phyloP scores from a whole-genome alignment of 2,329 filamentous ascomycete species.

The Pleurostoma richardsiae region DNA sequence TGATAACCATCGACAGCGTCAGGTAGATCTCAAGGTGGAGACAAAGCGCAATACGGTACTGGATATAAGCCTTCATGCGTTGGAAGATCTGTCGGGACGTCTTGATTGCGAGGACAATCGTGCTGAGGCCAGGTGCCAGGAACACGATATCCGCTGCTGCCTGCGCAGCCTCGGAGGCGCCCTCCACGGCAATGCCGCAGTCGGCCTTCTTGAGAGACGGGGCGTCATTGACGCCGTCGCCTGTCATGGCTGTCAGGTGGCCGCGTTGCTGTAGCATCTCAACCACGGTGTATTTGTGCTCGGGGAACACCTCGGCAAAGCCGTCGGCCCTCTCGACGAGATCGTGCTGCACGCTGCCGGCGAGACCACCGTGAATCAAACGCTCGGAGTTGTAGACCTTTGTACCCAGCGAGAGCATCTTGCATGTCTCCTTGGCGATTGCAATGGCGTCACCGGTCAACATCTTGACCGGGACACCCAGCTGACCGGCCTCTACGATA shows the following conservation, averaged over 20 bases:
- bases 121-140: constrained; percentile 66
- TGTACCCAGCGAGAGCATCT: constrained; percentile 73
- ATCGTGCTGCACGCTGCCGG: constrained; percentile 68
- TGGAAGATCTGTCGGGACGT: constrained; percentile 71
- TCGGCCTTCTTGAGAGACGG: constrained; percentile 70
- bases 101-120: constrained; percentile 70
- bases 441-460: constrained; percentile 75
- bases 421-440: constrained; percentile 77
- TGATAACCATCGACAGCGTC: constrained; percentile 72
- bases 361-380: constrained; percentile 70
- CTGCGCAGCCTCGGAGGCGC: constrained; percentile 67
- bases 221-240: constrained; percentile 70
- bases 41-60: constrained; percentile 72
- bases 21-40: constrained; percentile 73
- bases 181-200: constrained; percentile 69
- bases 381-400: constrained; percentile 78
- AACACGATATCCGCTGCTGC: constrained; percentile 71
- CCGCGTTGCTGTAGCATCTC: constrained; percentile 68
- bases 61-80: constrained; percentile 73
- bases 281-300: constrained; percentile 73
- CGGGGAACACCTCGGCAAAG: constrained; percentile 70
- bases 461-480: constrained; percentile 77
- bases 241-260: constrained; percentile 71
- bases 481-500: constrained; percentile 69
- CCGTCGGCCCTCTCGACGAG: constrained; percentile 70